Percentiles rank a stretch among this genome's conserved stretches.
Conservation (phyloP, 75 land plant genomes). For the Picea sitchensis region DNA sequence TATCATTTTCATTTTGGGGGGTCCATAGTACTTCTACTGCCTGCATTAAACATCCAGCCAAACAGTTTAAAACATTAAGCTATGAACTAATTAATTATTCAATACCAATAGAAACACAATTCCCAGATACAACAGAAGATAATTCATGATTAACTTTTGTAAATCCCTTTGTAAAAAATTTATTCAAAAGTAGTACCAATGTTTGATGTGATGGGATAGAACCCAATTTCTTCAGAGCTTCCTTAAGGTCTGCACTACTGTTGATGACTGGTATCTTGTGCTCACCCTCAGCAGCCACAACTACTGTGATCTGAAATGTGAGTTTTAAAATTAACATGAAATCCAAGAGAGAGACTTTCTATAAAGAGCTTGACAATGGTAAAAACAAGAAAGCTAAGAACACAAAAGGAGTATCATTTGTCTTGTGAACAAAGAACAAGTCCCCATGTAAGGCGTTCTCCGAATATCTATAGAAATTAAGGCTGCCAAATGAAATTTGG, state of each 20-base stretch:
- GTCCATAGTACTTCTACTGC: constrained; percentile 99
- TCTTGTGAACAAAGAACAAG: not conserved
- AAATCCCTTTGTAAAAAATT: not conserved
- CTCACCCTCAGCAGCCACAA: constrained; percentile 95
- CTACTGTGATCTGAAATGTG: constrained; percentile 66
- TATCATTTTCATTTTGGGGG: constrained; percentile 91
- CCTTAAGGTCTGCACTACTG: constrained; percentile 72
- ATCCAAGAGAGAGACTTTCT: not conserved
- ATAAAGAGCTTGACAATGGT: not conserved
- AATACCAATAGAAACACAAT: not conserved
- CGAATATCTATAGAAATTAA: not conserved
- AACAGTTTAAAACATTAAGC: not conserved
- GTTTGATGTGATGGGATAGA: constrained; percentile 75
- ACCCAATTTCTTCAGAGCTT: constrained; percentile 83
- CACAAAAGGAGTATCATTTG: not conserved
- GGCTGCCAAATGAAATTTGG: not conserved
- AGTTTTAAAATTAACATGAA: not conserved
- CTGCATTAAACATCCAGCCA: constrained; percentile 29
- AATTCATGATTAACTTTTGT: not conserved
- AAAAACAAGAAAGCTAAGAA: not conserved
- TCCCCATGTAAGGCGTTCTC: not conserved
- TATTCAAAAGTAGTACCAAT: constrained; percentile 42
- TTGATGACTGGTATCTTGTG: constrained; percentile 84
- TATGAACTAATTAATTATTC: not conserved
- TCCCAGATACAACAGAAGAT: constrained; percentile 9